phyloP scores from a whole-genome alignment of 192 early-diverging fungal genomes.

The Coemansia sp. region DNA sequence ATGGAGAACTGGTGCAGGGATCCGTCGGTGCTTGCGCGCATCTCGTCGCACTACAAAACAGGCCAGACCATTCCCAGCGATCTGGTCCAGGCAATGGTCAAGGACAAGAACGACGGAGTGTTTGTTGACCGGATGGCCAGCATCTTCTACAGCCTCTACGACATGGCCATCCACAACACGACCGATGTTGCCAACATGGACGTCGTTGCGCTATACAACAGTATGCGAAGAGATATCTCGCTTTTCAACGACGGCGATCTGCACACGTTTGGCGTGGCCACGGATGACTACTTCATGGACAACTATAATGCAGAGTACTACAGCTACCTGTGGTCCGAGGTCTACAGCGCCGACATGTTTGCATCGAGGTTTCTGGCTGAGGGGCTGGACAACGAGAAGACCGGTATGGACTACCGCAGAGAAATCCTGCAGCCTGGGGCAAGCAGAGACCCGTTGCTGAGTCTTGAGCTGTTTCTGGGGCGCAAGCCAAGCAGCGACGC shows the following conservation, averaged over 20 bases:
- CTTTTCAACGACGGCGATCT: constrained; percentile 38
- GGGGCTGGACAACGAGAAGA: constrained; percentile 54
- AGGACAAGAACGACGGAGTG: constrained; percentile 25
- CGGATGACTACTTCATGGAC: constrained; percentile 59
- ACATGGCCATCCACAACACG: constrained; percentile 63
- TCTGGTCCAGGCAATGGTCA: constrained; percentile 32
- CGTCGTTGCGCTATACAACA: constrained; percentile 40
- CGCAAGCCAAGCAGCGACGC: constrained; percentile 59
- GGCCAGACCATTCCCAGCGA: constrained; percentile 60
- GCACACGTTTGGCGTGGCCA: constrained; percentile 12
- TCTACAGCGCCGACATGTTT: constrained; percentile 75
- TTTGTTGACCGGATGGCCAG: constrained; percentile 58
- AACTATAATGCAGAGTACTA: constrained; percentile 68
- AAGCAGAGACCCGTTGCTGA: constrained; percentile 60
- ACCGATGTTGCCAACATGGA: constrained; percentile 43
- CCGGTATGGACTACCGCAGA: constrained; percentile 66
- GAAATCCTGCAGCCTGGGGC: constrained; percentile 66
- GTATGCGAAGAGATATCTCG: constrained; percentile 48
- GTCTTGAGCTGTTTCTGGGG: constrained; percentile 68
- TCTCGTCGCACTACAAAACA: constrained; percentile 63
- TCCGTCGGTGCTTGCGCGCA: constrained; percentile 40
- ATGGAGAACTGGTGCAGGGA: constrained; percentile 71
- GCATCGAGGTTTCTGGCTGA: constrained; percentile 60
- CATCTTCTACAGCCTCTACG: constrained; percentile 64
- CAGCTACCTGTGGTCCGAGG: constrained; percentile 69